These are phyloP conservation scores for Bipolaris sorokiniana DNA, from an alignment of 2,329 filamentous ascomycete genomes.

Conservation along the genomic window DNA sequence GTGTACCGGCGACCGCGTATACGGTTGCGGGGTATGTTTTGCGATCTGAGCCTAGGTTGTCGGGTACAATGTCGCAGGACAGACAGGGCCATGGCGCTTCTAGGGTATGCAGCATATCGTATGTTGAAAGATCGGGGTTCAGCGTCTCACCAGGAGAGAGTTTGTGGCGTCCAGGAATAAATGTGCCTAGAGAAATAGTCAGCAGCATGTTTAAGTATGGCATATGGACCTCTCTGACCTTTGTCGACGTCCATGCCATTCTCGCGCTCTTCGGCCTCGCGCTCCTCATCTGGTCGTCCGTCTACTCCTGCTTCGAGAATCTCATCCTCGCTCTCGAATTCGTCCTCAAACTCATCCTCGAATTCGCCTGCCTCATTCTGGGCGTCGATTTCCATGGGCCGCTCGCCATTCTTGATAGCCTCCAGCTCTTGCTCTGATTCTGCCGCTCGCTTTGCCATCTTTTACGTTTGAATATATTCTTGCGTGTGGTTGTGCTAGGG, in stretches of 20 bases:
- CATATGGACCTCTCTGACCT: not conserved
- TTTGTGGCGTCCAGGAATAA: constrained; percentile 93
- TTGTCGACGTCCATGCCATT: constrained; percentile 4
- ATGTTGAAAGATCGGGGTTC: constrained; percentile 89
- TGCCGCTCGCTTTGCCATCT: constrained; percentile 67
- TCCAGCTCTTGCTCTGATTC: constrained; percentile 58
- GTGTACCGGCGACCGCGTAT: constrained; percentile 93
- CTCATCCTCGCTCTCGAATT: constrained; percentile 90
- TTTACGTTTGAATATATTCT: constrained; percentile 16
- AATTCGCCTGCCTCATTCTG: constrained; percentile 69
- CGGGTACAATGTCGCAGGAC: constrained; percentile 89
- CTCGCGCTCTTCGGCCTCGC: constrained; percentile 84
- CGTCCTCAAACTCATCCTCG: constrained; percentile 93
- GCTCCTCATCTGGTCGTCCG: constrained; percentile 87
- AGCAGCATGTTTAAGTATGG: not conserved
- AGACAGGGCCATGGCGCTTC: constrained; percentile 96
- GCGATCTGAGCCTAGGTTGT: constrained; percentile 84
- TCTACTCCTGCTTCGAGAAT: constrained; percentile 94
- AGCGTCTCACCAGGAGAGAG: constrained; percentile 89
- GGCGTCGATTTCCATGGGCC: constrained; percentile 58
- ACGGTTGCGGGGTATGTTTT: constrained; percentile 94
- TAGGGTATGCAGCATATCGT: constrained; percentile 95
- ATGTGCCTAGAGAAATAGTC: constrained; percentile 68
- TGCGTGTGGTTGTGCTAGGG: constrained; percentile 1
- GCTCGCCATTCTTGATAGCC: constrained; percentile 66